These are phyloP conservation scores for Hygrophorus pudorinus DNA, from an alignment of 768 basidiomycete species.

Conservation along the genomic window DNA sequence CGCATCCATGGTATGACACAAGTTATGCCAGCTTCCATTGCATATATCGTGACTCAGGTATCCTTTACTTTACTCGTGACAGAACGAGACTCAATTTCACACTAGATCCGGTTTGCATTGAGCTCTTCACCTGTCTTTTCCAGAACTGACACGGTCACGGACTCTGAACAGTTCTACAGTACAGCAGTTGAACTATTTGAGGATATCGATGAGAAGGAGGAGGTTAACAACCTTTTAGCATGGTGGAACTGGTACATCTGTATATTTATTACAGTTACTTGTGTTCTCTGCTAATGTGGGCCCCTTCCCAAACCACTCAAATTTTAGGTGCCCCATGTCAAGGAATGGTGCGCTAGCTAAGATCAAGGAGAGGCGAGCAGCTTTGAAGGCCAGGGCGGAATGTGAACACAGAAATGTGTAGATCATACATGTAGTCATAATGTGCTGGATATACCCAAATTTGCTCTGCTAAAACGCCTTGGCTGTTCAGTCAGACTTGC, in stretches of 20 bases:
- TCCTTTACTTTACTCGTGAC: conserved; percentile 7
- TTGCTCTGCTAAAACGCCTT: too few relatives aligned
- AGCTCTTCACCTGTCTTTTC: too few relatives aligned
- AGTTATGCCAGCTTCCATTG: background rate
- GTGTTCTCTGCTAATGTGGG: too few relatives aligned
- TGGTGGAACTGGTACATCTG: conserved; percentile 10
- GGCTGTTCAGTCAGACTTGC: too few relatives aligned
- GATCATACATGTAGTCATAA: too few relatives aligned
- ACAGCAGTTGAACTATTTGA: conserved; percentile 11
- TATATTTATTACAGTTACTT: too few relatives aligned
- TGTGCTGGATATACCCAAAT: too few relatives aligned
- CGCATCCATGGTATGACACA: too few relatives aligned
- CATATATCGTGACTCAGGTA: conserved; percentile 5
- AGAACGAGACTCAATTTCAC: conserved; percentile 5
- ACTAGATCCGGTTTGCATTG: too few relatives aligned
- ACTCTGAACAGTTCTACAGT: conserved; percentile 12
- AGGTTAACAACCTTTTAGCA: conserved; percentile 6
- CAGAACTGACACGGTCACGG: conserved; percentile 8
- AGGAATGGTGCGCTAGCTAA: conserved; percentile 6
- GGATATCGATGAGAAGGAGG: conserved; percentile 11
- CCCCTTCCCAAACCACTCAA: conserved; percentile 6
- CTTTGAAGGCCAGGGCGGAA: background rate
- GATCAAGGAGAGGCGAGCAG: conserved; percentile 8
- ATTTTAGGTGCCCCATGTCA: background rate
- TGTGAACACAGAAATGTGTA: too few relatives aligned